A percentile compares a stretch with the other conserved stretches of the same genome.
Evolutionary conservation across 1,284 basidiomycete species (phyloP).

Genomic region (Ganoderma leucocontextum): DNA sequence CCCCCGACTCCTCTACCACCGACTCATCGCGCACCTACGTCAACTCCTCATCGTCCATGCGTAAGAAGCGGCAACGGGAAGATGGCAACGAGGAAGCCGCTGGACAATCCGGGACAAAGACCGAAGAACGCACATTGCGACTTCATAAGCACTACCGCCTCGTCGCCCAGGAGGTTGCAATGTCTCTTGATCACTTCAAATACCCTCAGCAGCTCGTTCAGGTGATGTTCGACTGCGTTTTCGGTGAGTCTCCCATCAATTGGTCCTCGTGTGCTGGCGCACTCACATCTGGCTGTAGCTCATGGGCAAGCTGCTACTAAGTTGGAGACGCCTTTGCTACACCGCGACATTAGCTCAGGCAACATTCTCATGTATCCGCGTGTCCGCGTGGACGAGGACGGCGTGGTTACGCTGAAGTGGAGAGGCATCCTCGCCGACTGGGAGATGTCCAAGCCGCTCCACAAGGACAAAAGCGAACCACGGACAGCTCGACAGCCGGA

Average conservation of each 20-base stretch:
- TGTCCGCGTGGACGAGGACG: neutral
- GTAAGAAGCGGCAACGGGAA: neutral
- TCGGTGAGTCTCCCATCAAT: neutral
- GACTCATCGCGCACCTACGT: neutral
- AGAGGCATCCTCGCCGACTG: constrained; percentile 9
- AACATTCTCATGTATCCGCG: constrained; percentile 12
- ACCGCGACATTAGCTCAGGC: constrained; percentile 6
- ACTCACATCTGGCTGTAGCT: neutral
- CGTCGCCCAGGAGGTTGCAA: constrained; percentile 10
- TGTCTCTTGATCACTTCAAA: neutral
- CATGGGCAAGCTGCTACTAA: neutral
- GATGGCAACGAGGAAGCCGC: neutral
- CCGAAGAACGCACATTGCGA: neutral
- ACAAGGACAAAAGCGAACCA: neutral
- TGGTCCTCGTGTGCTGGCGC: too few species aligned
- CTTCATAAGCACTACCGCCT: constrained; percentile 11
- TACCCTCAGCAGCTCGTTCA: neutral
- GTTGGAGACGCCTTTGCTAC: neutral
- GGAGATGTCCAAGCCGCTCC: constrained; percentile 7
- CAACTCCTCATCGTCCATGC: neutral
- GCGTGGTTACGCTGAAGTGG: neutral
- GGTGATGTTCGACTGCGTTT: constrained; percentile 10
- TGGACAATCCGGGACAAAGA: too few species aligned
- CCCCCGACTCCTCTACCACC: neutral
- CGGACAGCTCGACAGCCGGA: neutral